Evolutionary conservation across 108 stramenopile genomes (phyloP), one percentile per base, ranked within the genome.

Genomic region (Nannochloropsis oceanica): DNA sequence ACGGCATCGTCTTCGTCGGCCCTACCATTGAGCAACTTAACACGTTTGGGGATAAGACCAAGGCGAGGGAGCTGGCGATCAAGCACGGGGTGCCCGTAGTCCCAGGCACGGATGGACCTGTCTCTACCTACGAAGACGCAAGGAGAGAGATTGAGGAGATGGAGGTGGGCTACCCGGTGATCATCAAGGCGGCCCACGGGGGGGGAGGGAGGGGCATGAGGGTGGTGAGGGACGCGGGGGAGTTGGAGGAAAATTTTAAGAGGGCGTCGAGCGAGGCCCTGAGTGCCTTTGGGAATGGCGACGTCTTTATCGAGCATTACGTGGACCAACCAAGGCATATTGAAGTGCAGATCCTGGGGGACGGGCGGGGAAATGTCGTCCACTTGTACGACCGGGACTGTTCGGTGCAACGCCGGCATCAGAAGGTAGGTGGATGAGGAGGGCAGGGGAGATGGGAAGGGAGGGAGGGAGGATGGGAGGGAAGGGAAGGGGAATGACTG

Each of bases 181-280:
- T 98, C 91, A 94, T 97, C 86, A 98, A 98, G 93, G 97, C 96
- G 12, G 93, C 92, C 22, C 94, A 95, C 94, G 96, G 96, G 22
- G 96, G 96, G 25, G 96, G 98, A 18, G 97, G 97, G n/a, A 89
- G 93, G 46, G 98, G 98, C 80, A 98, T 98, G 92, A 94, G 98
- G 25, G 92, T 98, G 79, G 96, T 97, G 43, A 91, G 88, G 24
- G 94, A 90, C 8, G 92, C 89, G 20, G 88, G 85, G 44, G 88
- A 90, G 79, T 87, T 90, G 34, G 89, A 90, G 81, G 87, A 89
- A 79, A 85, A 85, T 46, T 87, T 89, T 84, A 80, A 89, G 80
- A 84, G 87, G 2, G 90, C 90, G 20, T 87, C 89, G 20, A 85
- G 84, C 12, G 89, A 89, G 84, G 89, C 96, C 0, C 84, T 93